Percentiles rank a stretch among this genome's conserved stretches.
phyloP scores from a whole-genome alignment of 768 basidiomycete species.

The Naganishia friedmannii region DNA sequence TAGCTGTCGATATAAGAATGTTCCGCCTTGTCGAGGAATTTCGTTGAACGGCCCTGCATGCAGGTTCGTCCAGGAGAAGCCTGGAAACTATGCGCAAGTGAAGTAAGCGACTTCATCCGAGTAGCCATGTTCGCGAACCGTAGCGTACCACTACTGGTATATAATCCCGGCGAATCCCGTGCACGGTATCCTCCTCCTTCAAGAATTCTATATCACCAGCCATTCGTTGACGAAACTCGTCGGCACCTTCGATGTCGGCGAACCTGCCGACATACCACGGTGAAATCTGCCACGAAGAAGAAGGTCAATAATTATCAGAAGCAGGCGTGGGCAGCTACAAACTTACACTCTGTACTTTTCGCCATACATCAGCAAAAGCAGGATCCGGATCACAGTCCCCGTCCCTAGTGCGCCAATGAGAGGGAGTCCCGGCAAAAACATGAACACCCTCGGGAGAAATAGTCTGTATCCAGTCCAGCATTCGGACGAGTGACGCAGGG shows the following conservation, averaged over 20 bases:
- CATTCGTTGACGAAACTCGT: slow-evolving; percentile 65
- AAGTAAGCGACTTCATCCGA: too few relatives aligned
- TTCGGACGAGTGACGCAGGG: slow-evolving; percentile 60
- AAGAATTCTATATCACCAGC: slow-evolving; percentile 64
- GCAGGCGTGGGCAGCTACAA: background rate
- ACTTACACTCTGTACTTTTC: slow-evolving; percentile 56
- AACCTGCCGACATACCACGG: slow-evolving; percentile 81
- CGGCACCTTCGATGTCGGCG: slow-evolving; percentile 62
- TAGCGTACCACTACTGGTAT: slow-evolving; percentile 74
- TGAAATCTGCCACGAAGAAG: slow-evolving; percentile 58
- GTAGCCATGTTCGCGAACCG: background rate
- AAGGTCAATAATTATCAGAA: background rate
- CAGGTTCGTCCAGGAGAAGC: slow-evolving; percentile 64
- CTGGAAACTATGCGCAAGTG: slow-evolving; percentile 27
- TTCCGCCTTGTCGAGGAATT: slow-evolving; percentile 68
- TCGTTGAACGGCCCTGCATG: slow-evolving; percentile 68
- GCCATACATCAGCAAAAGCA: slow-evolving; percentile 66
- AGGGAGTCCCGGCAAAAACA: slow-evolving; percentile 66
- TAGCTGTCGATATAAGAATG: slow-evolving; percentile 75
- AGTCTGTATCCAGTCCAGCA: slow-evolving; percentile 62
- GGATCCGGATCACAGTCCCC: slow-evolving; percentile 70
- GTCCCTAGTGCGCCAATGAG: slow-evolving; percentile 70
- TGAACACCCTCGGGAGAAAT: slow-evolving; percentile 70
- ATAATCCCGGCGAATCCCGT: slow-evolving; percentile 57
- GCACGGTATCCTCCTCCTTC: slow-evolving; percentile 57